Percentiles rank a stretch among this genome's conserved stretches.
These are phyloP conservation scores for Ceratocystis lukuohia DNA, from an alignment of 2,329 filamentous ascomycete species.

Conservation along the genomic window DNA sequence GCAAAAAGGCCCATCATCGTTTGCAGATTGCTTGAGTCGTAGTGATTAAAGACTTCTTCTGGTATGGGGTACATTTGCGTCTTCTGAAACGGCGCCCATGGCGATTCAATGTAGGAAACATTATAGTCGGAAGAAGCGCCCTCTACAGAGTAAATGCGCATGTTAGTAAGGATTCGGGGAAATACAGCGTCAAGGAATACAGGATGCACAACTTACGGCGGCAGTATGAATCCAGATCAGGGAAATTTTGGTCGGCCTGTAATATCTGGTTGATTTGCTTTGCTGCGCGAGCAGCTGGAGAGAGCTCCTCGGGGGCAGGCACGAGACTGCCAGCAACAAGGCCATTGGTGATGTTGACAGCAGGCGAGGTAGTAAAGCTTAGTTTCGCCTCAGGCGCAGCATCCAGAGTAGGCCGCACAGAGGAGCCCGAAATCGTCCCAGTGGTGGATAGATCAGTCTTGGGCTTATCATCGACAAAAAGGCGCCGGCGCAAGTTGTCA, in stretches of 20 bases:
- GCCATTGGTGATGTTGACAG: conserved; percentile 13
- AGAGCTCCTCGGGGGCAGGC: conserved; percentile 32
- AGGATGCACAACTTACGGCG: conserved; percentile 49
- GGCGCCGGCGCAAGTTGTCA: conserved; percentile 39
- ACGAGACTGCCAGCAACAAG: conserved; percentile 16
- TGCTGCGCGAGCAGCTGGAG: conserved; percentile 67
- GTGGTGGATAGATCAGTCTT: background rate
- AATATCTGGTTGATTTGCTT: conserved; percentile 71
- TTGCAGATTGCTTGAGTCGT: conserved; percentile 72
- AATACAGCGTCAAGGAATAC: background rate
- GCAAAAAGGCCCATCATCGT: conserved; percentile 95
- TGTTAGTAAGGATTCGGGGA: conserved; percentile 17
- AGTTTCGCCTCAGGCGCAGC: conserved; percentile 19
- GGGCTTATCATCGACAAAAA: conserved; percentile 31
- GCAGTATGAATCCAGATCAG: conserved; percentile 79
- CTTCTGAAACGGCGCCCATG: conserved; percentile 85
- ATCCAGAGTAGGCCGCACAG: background rate
- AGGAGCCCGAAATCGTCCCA: background rate
- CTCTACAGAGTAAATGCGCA: conserved; percentile 40
- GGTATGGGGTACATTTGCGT: conserved; percentile 79
- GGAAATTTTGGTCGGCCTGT: conserved; percentile 63
- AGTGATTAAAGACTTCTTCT: conserved; percentile 82
- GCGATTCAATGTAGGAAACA: conserved; percentile 48
- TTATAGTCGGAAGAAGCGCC: conserved; percentile 90
- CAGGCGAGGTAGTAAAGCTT: conserved; percentile 14